Percentiles rank a stretch among this genome's conserved stretches.
phyloP scores from a whole-genome alignment of 2,329 filamentous ascomycete genomes.

The Alternaria ventricosa region DNA sequence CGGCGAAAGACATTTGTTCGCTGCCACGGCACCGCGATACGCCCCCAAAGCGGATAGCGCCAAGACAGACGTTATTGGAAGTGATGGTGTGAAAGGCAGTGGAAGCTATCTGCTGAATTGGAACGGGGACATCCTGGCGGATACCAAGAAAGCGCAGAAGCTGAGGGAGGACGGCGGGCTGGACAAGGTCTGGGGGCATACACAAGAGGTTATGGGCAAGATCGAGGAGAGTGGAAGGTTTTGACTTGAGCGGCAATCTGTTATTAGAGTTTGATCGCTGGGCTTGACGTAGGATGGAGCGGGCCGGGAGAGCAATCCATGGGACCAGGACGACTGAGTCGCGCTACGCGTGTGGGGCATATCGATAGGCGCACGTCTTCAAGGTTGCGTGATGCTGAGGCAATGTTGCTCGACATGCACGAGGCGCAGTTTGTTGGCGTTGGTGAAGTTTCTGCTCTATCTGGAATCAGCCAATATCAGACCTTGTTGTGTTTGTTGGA shows the following conservation, averaged over 20 bases:
- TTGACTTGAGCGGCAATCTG: neutral
- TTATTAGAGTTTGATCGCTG: neutral
- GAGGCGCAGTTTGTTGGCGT: neutral
- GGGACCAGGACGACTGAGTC: neutral
- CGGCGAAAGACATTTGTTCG: conserved; percentile 44
- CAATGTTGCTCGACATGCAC: neutral
- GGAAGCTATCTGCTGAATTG: conserved; percentile 36
- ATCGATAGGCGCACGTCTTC: conserved; percentile 9
- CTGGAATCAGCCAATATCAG: neutral
- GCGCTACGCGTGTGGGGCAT: conserved; percentile 2
- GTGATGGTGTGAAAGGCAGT: conserved; percentile 33
- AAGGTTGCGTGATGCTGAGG: neutral
- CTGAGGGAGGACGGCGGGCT: conserved; percentile 32
- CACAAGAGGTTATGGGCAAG: conserved; percentile 39
- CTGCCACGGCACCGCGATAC: conserved; percentile 35
- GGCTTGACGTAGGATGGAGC: neutral
- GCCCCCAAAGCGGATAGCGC: conserved; percentile 21
- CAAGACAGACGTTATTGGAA: conserved; percentile 20
- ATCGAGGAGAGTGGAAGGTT: conserved; percentile 18
- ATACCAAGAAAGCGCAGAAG: conserved; percentile 21
- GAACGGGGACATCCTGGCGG: conserved; percentile 27
- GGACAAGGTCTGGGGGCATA: conserved; percentile 41
- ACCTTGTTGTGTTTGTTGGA: neutral
- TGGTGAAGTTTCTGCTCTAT: neutral
- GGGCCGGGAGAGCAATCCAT: neutral